phyloP scores from a whole-genome alignment of 805 yeast species.

The Starmerella etchellsii region DNA sequence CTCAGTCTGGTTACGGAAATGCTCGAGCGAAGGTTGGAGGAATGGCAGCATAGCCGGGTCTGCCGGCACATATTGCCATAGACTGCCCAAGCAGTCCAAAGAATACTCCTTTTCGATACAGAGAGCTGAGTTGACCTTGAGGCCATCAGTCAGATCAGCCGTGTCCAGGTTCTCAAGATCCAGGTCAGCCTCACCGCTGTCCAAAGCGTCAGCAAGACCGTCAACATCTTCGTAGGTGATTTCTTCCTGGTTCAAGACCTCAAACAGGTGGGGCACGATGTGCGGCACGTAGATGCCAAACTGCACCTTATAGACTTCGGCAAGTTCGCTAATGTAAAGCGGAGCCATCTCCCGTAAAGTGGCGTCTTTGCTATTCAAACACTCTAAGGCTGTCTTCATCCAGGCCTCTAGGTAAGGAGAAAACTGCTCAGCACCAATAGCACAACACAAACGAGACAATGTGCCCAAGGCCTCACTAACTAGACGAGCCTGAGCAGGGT shows the following conservation, averaged over 20 bases:
- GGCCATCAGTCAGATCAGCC: conserved; percentile 40
- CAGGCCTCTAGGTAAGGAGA: conserved; percentile 75
- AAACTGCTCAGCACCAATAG: conserved; percentile 86
- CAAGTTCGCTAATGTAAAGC: conserved; percentile 84
- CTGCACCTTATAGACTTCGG: conserved; percentile 85
- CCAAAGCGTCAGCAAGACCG: conserved; percentile 35
- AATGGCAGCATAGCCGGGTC: conserved; percentile 27
- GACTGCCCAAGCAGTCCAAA: conserved; percentile 67
- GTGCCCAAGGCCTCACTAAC: conserved; percentile 89
- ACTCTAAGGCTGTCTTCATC: conserved; percentile 72
- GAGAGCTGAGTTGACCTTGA: conserved; percentile 85
- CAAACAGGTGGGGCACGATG: conserved; percentile 71
- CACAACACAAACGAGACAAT: conserved; percentile 87
- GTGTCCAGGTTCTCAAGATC: conserved; percentile 28
- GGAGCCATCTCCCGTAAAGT: conserved; percentile 91
- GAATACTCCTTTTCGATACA: conserved; percentile 93
- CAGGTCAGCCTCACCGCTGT: conserved; percentile 27
- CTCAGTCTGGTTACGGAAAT: conserved; percentile 58
- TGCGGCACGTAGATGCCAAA: conserved; percentile 74
- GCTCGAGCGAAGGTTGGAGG: conserved; percentile 27
- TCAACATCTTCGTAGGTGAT: conserved; percentile 34
- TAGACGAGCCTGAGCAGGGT: conserved; percentile 48
- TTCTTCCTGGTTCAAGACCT: conserved; percentile 78
- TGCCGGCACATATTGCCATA: conserved; percentile 58
- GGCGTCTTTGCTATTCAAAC: conserved; percentile 63